Evolutionary conservation across 2,329 filamentous ascomycete species (phyloP), one percentile per base, ranked within the genome.

Genomic region (Penicillium capsulatum): DNA sequence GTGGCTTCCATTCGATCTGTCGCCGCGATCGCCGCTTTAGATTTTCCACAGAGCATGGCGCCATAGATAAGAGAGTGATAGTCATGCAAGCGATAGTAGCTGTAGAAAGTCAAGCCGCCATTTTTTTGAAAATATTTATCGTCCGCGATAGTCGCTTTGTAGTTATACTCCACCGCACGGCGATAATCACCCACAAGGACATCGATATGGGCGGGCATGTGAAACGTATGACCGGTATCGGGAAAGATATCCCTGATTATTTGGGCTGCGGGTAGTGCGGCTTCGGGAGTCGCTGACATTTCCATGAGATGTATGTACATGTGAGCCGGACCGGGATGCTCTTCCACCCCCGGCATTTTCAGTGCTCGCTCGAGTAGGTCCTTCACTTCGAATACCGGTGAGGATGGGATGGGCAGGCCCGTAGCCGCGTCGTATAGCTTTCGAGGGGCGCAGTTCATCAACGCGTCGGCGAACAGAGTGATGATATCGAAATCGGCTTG

Each of bases 131-230:
- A 69, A 54, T 77, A 88, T 47, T 76, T 78, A 33, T 83, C 76
- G 54, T 89, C 84, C 1, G 81, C 83, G 0, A 62, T 54, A 34
- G 83, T 80, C 4, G 84, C 84, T 13, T 74, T 71, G 2, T 72
- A 66, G 57, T 89, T 90, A 3, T 79, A 80, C 1, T 68, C 67
- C 33, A 87, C 78, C 3, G 81, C 80, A 3, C 71, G 68, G n/a
- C 73, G 67, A 54, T 86, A 90, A 51, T 86, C 77, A 11, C 85
- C 85, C 14, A 80, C 74, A 0, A 87, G 71, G 7, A 84, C 75
- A 55, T 89, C 83, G 17, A 89, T 70, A 58, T 90, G 85, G 0
- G 79, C 79, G 0, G 84, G 84, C 85, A 90, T 89, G 56, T 86
- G 83, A 19, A 79, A 70, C 1, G 86, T 64, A 56, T 87, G 83